phyloP scores from a whole-genome alignment of 2,329 filamentous ascomycete species.

The Escovopsis weberi region DNA sequence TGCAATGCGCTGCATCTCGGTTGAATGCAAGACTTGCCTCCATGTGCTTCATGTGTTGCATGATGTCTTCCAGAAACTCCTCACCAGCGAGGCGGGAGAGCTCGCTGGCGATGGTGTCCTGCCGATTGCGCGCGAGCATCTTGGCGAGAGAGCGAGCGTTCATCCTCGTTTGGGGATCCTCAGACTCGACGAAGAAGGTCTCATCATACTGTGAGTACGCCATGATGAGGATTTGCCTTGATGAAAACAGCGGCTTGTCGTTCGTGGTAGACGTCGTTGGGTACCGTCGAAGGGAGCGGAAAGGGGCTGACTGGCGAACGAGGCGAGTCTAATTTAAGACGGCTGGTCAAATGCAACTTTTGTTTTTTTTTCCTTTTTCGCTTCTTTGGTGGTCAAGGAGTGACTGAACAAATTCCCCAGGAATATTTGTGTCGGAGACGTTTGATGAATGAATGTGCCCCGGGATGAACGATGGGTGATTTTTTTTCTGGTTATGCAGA shows the following conservation, averaged over 20 bases:
- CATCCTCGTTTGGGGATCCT: conserved; percentile 40
- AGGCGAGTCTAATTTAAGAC: conserved; percentile 12
- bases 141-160: conserved; percentile 63
- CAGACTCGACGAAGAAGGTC: conserved; percentile 41
- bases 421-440: conserved; percentile 31
- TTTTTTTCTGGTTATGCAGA: conserved; percentile 13
- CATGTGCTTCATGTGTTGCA: conserved; percentile 91
- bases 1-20: neutral
- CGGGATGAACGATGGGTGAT: conserved; percentile 15
- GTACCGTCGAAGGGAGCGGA: conserved; percentile 3
- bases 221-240: conserved; percentile 23
- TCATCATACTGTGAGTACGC: conserved; percentile 29
- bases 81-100: conserved; percentile 73
- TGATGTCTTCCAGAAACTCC: conserved; percentile 87
- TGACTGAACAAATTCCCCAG: conserved; percentile 35
- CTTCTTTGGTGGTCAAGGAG: conserved; percentile 24
- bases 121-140: conserved; percentile 65
- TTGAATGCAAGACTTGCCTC: conserved; percentile 42
- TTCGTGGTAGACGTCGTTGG: conserved; percentile 2
- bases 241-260: conserved; percentile 5
- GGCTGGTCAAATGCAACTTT: conserved; percentile 3
- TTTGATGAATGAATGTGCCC: conserved; percentile 24
- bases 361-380: conserved; percentile 1
- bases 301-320: conserved; percentile 9
- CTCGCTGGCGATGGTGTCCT: conserved; percentile 79